These are phyloP conservation scores for Mycosphaerelloides madeirae DNA, from an alignment of 2,329 filamentous ascomycete genomes.

Conservation along the genomic window DNA sequence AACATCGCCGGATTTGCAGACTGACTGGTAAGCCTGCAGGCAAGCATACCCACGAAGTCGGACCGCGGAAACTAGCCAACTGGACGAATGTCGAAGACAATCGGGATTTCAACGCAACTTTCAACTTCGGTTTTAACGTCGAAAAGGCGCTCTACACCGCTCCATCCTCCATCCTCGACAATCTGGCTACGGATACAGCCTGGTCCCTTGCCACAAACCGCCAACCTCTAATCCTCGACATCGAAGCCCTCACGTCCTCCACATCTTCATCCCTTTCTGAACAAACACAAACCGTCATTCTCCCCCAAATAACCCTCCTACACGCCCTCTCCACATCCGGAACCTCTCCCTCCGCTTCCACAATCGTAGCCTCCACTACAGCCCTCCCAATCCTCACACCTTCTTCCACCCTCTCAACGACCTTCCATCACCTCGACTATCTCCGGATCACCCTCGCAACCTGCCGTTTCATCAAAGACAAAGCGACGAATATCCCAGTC, in stretches of 20 bases:
- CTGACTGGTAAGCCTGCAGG: conserved; percentile 22
- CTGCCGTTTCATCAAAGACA: conserved; percentile 14
- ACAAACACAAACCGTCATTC: background rate
- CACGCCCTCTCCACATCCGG: conserved; percentile 9
- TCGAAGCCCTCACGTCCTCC: conserved; percentile 6
- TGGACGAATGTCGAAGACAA: conserved; percentile 31
- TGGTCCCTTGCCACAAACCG: conserved; percentile 24
- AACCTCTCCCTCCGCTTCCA: conserved; percentile 6
- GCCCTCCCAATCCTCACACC: conserved; percentile 14
- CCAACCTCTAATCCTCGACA: conserved; percentile 14
- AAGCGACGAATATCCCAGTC: conserved; percentile 5
- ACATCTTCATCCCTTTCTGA: background rate
- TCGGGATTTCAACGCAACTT: conserved; percentile 32
- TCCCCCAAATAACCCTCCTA: background rate
- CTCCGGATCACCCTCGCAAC: conserved; percentile 21
- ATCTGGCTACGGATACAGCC: conserved; percentile 24
- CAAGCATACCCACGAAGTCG: conserved; percentile 17
- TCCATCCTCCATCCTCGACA: conserved; percentile 19
- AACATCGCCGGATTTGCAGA: conserved; percentile 30
- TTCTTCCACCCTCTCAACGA: conserved; percentile 12
- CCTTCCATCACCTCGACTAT: conserved; percentile 26
- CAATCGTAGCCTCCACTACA: conserved; percentile 10
- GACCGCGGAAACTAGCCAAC: conserved; percentile 24
- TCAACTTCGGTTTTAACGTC: conserved; percentile 31
- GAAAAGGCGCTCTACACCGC: conserved; percentile 24